Conservation (phyloP, 257 asterid species). For the Ilex aquifolium region DNA sequence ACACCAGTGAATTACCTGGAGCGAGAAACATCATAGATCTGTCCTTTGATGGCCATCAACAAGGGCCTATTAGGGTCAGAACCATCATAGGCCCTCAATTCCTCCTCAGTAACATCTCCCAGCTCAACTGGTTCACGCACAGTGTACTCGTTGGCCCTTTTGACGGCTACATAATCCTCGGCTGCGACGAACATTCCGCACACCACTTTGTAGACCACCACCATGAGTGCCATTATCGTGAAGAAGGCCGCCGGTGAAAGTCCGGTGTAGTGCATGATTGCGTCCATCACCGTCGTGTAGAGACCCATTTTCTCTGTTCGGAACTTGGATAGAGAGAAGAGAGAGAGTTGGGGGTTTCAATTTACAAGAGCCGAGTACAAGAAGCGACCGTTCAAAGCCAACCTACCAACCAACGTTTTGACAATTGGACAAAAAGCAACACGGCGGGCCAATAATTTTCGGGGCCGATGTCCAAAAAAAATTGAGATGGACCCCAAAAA, state of each 20-base stretch:
- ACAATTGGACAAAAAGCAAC: too few relatives aligned
- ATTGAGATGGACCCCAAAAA: too few relatives aligned
- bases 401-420: too few relatives aligned
- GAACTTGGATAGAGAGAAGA: too few relatives aligned
- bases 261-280: constrained; percentile 57
- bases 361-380: too few relatives aligned
- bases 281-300: constrained; percentile 43
- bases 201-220: constrained; percentile 62
- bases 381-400: too few relatives aligned
- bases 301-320: too few relatives aligned
- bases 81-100: constrained; percentile 68
- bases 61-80: constrained; percentile 71
- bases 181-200: constrained; percentile 71
- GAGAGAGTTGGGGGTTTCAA: too few relatives aligned
- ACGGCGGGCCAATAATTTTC: too few relatives aligned
- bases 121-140: constrained; percentile 67
- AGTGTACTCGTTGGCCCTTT: constrained; percentile 40
- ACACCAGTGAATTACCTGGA: constrained; percentile 46
- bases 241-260: constrained; percentile 77
- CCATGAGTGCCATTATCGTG: constrained; percentile 60
- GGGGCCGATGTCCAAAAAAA: too few relatives aligned
- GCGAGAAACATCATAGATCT: constrained; percentile 88
- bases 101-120: constrained; percentile 73
- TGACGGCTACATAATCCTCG: constrained; percentile 57
- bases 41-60: constrained; percentile 87